Conservation (phyloP, 257 asterid genomes). For the Handroanthus guayacan region DNA sequence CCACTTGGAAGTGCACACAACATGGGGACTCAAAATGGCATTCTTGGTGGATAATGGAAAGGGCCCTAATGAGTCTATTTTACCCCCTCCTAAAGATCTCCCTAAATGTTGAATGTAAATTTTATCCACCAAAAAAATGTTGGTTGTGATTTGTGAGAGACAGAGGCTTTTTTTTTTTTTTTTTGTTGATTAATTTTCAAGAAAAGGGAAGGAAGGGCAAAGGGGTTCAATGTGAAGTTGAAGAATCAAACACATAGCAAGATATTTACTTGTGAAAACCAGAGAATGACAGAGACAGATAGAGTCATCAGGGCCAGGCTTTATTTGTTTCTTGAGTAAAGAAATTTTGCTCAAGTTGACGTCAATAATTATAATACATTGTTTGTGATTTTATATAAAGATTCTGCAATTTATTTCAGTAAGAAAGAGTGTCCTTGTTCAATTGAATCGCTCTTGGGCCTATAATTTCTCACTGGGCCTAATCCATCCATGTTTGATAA, state of each 20-base stretch:
- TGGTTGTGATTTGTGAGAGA: no score
- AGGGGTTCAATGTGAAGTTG: conserved; percentile 5
- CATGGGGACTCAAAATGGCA: conserved; percentile 91
- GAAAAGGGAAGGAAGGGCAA: background rate
- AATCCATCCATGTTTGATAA: background rate
- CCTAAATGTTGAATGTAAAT: conserved; percentile 63
- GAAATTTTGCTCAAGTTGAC: conserved; percentile 38
- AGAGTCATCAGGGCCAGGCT: conserved; percentile 14
- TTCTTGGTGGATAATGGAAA: conserved; percentile 91
- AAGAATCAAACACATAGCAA: conserved; percentile 21
- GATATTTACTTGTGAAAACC: no score
- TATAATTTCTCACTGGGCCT: background rate
- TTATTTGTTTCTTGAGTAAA: conserved; percentile 45
- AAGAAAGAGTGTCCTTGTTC: background rate
- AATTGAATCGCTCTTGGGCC: background rate
- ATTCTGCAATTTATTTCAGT: background rate
- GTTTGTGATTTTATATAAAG: conserved; percentile 19
- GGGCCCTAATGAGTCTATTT: conserved; percentile 61
- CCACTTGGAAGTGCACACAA: conserved; percentile 89
- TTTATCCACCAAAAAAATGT: no score
- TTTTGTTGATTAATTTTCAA: conserved; percentile 20
- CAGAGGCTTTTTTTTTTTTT: background rate
- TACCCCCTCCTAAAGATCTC: conserved; percentile 87
- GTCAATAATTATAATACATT: conserved; percentile 31
- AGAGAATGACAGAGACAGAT: conserved; percentile 2